These are phyloP conservation scores for Epichloe festucae DNA, from an alignment of 2,329 filamentous ascomycete species.

Conservation along the genomic window DNA sequence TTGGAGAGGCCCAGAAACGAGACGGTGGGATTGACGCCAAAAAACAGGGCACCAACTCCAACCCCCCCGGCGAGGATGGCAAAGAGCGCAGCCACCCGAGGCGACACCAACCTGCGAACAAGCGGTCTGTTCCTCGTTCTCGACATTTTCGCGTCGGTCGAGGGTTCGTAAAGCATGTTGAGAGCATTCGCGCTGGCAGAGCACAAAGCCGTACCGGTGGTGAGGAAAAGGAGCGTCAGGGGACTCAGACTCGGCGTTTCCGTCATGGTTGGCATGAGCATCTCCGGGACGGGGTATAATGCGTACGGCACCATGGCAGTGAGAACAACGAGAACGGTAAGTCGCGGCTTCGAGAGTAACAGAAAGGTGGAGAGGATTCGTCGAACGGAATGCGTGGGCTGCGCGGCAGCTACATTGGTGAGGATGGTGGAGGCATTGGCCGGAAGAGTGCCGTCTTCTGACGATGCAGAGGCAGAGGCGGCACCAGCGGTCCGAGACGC, in stretches of 20 bases:
- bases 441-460: constrained; percentile 23
- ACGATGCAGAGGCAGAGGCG: neutral
- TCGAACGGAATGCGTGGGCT: constrained; percentile 37
- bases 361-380: constrained; percentile 70
- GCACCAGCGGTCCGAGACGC: constrained; percentile 1
- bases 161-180: constrained; percentile 93
- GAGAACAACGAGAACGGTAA: constrained; percentile 82
- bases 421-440: constrained; percentile 43
- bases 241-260: constrained; percentile 74
- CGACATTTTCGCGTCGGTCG: constrained; percentile 83
- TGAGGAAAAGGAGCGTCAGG: constrained; percentile 84
- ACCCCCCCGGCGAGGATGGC: constrained; percentile 57
- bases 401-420: constrained; percentile 36
- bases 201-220: constrained; percentile 75
- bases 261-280: constrained; percentile 55
- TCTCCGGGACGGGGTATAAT: constrained; percentile 80
- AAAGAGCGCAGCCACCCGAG: constrained; percentile 61
- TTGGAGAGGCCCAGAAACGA: constrained; percentile 75
- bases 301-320: constrained; percentile 85
- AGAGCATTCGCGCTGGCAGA: constrained; percentile 86
- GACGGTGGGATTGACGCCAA: constrained; percentile 88
- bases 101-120: constrained; percentile 65
- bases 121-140: constrained; percentile 86
- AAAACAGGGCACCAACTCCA: constrained; percentile 66
- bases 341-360: constrained; percentile 86